These are phyloP conservation scores for Passiflora organensis DNA, from an alignment of 345 rosid species.

Conservation along the genomic window DNA sequence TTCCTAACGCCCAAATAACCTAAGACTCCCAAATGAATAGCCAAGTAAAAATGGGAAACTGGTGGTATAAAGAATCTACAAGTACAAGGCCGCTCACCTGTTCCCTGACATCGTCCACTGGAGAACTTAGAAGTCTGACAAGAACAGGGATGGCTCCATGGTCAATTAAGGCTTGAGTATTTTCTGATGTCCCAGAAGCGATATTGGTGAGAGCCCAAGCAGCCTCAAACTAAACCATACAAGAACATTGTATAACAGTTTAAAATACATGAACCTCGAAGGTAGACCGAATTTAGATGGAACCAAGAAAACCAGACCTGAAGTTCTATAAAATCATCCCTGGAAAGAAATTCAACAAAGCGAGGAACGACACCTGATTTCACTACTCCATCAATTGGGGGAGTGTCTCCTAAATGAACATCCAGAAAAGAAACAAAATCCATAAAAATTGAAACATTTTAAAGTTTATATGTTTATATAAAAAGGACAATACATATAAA, in stretches of 20 bases:
- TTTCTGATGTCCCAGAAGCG: slow-evolving; percentile 29
- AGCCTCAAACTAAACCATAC: slow-evolving; percentile 23
- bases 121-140: slow-evolving; percentile 25
- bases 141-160: slow-evolving; percentile 29
- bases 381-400: slow-evolving; percentile 28
- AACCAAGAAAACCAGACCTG: slow-evolving; percentile 14
- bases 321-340: slow-evolving; percentile 27
- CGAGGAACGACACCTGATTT: slow-evolving; percentile 31
- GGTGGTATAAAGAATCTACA: neutral
- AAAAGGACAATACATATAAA: neutral
- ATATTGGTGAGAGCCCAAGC: slow-evolving; percentile 32
- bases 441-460: neutral
- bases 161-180: slow-evolving; percentile 28
- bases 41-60: too few relatives aligned
- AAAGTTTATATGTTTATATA: neutral
- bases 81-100: slow-evolving; percentile 13
- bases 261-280: too few relatives aligned
- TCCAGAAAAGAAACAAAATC: neutral
- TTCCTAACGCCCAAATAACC: slow-evolving; percentile 33
- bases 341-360: slow-evolving; percentile 24
- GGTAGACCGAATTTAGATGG: neutral
- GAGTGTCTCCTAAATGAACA: slow-evolving; percentile 10
- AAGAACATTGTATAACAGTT: too few relatives aligned
- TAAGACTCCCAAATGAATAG: slow-evolving; percentile 2
- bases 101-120: slow-evolving; percentile 29